phyloP scores from a whole-genome alignment of 2,329 filamentous ascomycete genomes.

The Penicillium sp. region DNA sequence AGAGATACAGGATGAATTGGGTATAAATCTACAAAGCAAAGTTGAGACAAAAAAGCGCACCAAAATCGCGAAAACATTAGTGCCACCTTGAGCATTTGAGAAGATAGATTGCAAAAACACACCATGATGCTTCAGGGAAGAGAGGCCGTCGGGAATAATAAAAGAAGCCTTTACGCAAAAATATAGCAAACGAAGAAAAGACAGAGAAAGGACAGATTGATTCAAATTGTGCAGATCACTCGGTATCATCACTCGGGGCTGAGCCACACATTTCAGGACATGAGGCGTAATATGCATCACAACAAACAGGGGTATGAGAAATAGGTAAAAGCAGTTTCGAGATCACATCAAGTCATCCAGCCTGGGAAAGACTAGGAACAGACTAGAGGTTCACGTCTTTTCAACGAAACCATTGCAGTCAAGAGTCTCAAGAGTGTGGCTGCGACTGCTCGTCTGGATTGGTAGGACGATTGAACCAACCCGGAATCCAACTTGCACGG shows the following conservation, averaged over 20 bases:
- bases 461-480: conserved; percentile 45
- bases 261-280: conserved; percentile 20
- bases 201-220: conserved; percentile 2
- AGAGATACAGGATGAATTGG: not conserved
- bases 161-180: conserved; percentile 1
- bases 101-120: not conserved
- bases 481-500: conserved; percentile 48
- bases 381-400: not conserved
- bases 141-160: conserved; percentile 2
- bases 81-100: not conserved
- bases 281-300: conserved; percentile 27
- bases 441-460: conserved; percentile 27
- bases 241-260: conserved; percentile 10
- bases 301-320: conserved; percentile 24
- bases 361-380: not conserved
- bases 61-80: not conserved
- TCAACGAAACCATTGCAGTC: not conserved
- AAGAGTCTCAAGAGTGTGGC: conserved; percentile 8
- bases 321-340: conserved; percentile 20
- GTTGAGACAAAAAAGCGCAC: not conserved
- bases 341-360: conserved; percentile 26
- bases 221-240: conserved; percentile 15
- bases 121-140: not conserved
- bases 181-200: not conserved
- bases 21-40: conserved; percentile 14